A percentile compares a stretch with the other conserved stretches of the same genome.
These are phyloP conservation scores for Colletotrichum neosansevieriae DNA, from an alignment of 2,329 filamentous ascomycete species.

Conservation along the genomic window DNA sequence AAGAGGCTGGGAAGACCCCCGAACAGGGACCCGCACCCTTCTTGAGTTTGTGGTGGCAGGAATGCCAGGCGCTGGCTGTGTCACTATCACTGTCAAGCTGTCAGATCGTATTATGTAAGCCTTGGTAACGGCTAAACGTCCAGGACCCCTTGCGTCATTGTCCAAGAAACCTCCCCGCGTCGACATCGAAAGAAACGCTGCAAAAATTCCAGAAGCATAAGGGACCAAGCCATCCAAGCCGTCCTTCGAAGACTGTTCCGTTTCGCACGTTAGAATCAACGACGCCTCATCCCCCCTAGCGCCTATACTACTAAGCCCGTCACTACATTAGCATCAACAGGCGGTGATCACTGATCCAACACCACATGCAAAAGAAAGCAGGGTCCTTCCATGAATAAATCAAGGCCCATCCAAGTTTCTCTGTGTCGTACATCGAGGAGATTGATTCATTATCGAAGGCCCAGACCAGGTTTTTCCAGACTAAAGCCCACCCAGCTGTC, in stretches of 20 bases:
- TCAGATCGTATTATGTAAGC: background rate
- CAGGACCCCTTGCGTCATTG: background rate
- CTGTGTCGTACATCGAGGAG: background rate
- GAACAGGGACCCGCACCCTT: background rate
- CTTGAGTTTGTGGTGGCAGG: background rate
- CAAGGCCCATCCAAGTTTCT: conserved; percentile 11
- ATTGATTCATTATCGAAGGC: no score
- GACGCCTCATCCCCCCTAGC: conserved; percentile 7
- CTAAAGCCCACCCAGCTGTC: no score
- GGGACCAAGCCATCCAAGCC: background rate
- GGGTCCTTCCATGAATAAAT: conserved; percentile 35
- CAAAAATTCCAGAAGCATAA: conserved; percentile 11
- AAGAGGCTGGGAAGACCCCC: conserved; percentile 10
- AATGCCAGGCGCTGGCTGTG: background rate
- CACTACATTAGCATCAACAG: no score
- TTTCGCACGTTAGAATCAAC: background rate
- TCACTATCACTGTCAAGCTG: conserved; percentile 1
- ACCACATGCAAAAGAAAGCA: conserved; percentile 14
- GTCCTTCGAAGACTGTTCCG: background rate
- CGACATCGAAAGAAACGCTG: background rate
- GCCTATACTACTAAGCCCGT: conserved; percentile 1
- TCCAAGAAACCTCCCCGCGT: background rate
- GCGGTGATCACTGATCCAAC: background rate
- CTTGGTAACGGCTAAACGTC: conserved; percentile 15
- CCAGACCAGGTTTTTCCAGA: background rate